Base-by-base conservation (phyloP, 495 filamentous ascomycete genomes). In the Friedmanniomyces endolithicus region DNA sequence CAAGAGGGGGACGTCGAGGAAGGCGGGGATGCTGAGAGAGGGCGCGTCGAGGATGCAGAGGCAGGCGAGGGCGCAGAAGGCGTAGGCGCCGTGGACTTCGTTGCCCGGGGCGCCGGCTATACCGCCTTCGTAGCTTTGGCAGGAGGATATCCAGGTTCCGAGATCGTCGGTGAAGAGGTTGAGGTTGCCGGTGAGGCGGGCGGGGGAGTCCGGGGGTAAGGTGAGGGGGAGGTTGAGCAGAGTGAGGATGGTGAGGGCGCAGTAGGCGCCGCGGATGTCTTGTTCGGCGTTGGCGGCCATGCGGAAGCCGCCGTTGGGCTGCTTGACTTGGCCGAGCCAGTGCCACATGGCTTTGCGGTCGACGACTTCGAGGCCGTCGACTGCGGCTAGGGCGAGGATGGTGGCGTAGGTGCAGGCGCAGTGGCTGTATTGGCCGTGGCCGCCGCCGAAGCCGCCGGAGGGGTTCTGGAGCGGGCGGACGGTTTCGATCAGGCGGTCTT, bases 1-100 rank as follows among this genome's bases (percentile, higher is more conserved):
- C 17, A 97, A 75, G 27, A 78, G 70, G 40, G 81, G 79, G 44
- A 96, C 64, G 67, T 96, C 80, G 60, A 98, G 80, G 67, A 72
- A 88, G 81, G 72, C 77, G 48, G 72, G 69, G 31, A 97, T 75
- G 50, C 80, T 85, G 47, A 78, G 73, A 61, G 84, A 74, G 27
- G 92, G 90, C 39, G 83, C 72, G 58, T 81, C 89, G 6, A 97
- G 68, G 49, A 96, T 85, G 63, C 84, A 82, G 39, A 98, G 75
- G 65, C 83, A 88, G 34, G 85, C 92, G 47, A 98, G 72, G 39
- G 85, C 89, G 70, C 92, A 97, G 70, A 97, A 98, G 31, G 90
- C 87, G 71, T 96, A 98, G 50, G 87, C 92, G 17, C 92, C 94
- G 74, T 98, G 92, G 39, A 90, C 94, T 73, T 98, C 92, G 50